Conservation (phyloP, 306 rosid genomes). For the Cucumis cinereus region DNA sequence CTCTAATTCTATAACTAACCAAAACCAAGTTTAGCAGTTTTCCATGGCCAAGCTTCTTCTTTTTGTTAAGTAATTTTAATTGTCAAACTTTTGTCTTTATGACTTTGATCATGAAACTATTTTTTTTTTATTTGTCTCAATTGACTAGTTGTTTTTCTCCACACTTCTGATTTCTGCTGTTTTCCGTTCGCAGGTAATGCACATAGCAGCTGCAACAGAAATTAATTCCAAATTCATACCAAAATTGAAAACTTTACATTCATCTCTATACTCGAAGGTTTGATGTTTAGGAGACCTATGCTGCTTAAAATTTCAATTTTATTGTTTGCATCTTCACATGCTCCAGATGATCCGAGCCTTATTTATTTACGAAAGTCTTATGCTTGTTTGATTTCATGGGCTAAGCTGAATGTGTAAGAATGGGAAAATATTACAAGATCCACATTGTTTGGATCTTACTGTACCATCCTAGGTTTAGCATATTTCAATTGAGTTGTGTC, state of each 20-base stretch:
- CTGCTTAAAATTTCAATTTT: not conserved
- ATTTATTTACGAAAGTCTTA: not conserved
- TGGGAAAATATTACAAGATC: not conserved
- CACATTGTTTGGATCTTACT: not conserved
- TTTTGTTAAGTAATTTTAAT: not conserved
- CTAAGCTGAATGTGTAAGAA: not conserved
- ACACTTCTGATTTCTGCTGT: not conserved
- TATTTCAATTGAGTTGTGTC: not conserved
- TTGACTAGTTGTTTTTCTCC: not conserved
- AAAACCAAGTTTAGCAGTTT: not conserved
- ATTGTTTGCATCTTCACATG: not conserved
- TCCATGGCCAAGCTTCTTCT: not conserved
- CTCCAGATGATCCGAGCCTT: not conserved
- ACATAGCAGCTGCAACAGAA: constrained; percentile 86
- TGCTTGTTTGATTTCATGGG: not conserved
- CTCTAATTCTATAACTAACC: not conserved
- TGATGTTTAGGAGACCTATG: constrained; percentile 13
- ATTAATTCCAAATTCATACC: constrained; percentile 75
- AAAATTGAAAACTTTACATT: constrained; percentile 58
- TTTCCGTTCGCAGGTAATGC: constrained; percentile 62
- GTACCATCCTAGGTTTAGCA: not conserved
- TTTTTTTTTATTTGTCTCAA: constrained; percentile 6
- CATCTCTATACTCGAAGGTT: constrained; percentile 68
- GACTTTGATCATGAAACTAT: not conserved
- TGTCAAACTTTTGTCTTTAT: not conserved